Conservation (phyloP, 257 asterid species). For the Solanum rostratum region DNA sequence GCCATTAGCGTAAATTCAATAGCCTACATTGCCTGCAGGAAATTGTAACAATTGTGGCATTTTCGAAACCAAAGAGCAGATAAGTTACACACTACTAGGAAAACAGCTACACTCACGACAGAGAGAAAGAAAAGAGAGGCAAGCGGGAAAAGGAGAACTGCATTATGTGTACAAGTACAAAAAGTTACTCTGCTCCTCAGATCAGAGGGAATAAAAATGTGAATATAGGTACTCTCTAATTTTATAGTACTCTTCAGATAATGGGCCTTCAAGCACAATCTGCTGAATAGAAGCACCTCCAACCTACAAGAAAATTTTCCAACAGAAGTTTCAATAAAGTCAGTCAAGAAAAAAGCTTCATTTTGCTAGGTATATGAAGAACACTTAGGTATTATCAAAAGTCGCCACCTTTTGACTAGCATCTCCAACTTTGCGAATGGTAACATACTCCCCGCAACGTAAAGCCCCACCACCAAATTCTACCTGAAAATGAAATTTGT, state of each 20-base stretch:
- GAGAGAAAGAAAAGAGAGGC: background rate
- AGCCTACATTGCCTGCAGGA: background rate
- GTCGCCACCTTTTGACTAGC: constrained; percentile 69
- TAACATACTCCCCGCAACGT: constrained; percentile 88
- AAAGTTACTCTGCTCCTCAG: no score
- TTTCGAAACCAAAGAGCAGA: background rate
- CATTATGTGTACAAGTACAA: background rate
- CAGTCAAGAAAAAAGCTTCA: background rate
- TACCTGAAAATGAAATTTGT: constrained; percentile 33
- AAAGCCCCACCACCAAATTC: constrained; percentile 85
- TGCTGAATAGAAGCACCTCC: constrained; percentile 73
- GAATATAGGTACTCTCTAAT: constrained; percentile 73
- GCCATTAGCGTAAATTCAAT: background rate
- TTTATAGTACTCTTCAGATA: constrained; percentile 81
- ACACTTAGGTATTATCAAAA: background rate
- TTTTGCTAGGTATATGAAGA: background rate
- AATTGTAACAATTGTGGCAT: background rate
- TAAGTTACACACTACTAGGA: background rate
- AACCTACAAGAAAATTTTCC: constrained; percentile 33
- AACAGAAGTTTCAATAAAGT: background rate
- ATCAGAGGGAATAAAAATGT: constrained; percentile 73
- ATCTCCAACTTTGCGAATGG: constrained; percentile 92
- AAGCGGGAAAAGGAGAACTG: background rate
- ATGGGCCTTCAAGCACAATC: constrained; percentile 89
- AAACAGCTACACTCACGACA: background rate